Base-by-base conservation (phyloP, 1,284 basidiomycete species). In the Fomitiporia mediterranea region DNA sequence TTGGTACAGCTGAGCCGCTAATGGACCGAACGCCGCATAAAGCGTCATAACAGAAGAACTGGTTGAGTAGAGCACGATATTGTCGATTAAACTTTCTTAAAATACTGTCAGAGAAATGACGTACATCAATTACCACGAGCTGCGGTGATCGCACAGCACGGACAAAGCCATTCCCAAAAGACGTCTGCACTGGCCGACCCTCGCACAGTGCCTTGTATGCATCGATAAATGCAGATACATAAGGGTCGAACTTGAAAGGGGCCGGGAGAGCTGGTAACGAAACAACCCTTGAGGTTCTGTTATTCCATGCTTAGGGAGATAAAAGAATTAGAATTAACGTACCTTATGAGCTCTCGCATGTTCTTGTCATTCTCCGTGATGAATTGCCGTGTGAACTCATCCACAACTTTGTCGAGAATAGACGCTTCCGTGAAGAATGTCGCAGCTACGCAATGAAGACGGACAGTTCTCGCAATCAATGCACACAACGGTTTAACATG, bases 81-180 rank as follows among this genome's bases (percentile, higher is more conserved):
- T 28, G 34, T 7, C 1, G 8, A 47, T 21, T 13, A 43, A 23
- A 43, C n/a, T n/a, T 21, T 21, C n/a, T 23, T 21, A 13, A 2
- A 23, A 8, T 4, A 35, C 44, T 4, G n/a, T 42, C 11, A 43
- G 1, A 23, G 23, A 32, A 2, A n/a, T 25, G 21, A n/a, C 55
- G 44, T 25, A 57, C 56, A 44, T 57, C 56, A 2, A 57, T 15
- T 11, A 57, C 46, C 13, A 47, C 56, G 19, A 53, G 42, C n/a
- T 48, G 40, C 25, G 56, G 56, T 11, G 19, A 53, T 28, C n/a
- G 27, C 28, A 9, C 39, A 35, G 19, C 40, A 50, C n/a, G 30
- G 8, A 44, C 3, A 15, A 13, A 13, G 13, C 51, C 38, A 28
- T 15, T 56, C 5, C 39, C 54, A 11, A 50, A 50, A 8, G 23